Base-by-base conservation (phyloP, 2,329 filamentous ascomycete genomes). In the Alternaria sp. region DNA sequence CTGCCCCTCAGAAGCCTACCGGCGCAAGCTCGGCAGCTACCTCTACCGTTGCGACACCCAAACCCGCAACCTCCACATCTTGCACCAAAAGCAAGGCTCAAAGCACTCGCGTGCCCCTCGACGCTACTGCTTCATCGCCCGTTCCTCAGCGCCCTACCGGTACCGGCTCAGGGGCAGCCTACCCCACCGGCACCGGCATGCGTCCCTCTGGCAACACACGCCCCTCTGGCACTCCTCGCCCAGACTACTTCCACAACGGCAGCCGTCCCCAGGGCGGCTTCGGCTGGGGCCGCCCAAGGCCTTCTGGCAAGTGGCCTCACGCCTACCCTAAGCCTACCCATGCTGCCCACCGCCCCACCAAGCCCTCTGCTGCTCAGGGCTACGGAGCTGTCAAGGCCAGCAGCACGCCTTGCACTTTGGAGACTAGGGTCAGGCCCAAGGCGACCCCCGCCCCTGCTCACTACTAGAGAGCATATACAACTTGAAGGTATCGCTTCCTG, bases 361-460 rank as follows among this genome's bases (percentile, higher is more conserved):
- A 57, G n/a, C 57, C 68, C 6, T 55, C 56, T 60, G 55, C 52
- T 32, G 53, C 61, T 10, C 54, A 32, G 15, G 23, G 53, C n/a
- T 45, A 67, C 9, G 15, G 58, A 23, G 54, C 50, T 19, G 57
- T 60, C 4, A 57, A 63, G 26, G 45, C 63, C 6, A 57, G 61
- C 15, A 66, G 59, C 54, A 70, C 66, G 23, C 71, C 71, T 21
- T 71, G 68, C 55, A 70, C 67, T 7, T 57, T 75, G 28, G 63
- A 70, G 62, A 75, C 70, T 2, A 70, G 60, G 60, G 60, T 73
- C 17, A 71, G 63, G 59, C 66, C 69, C 17, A 70, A 65, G n/a
- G 51, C 72, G 25, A 71, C 69, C 36, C 36, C 36, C 6, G 61
- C 63, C 19, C 50, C 49, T 45, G 53, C 60, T 47, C 40, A 49